Conservation (phyloP, 2,329 filamentous ascomycete species). For the Stagonosporopsis tanaceti region DNA sequence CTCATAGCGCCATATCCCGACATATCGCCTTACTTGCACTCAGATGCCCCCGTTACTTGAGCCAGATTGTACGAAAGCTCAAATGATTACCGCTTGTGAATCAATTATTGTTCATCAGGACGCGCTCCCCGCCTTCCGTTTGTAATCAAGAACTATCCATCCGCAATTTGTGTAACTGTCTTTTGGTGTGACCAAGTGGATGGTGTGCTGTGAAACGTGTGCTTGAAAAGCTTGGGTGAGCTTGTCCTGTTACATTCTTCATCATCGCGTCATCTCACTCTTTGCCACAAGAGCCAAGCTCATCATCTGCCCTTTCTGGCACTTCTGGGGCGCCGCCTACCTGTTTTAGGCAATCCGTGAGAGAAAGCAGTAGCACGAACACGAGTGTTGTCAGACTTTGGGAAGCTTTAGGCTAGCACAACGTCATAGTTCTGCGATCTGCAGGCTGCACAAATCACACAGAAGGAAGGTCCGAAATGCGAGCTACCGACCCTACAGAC, state of each 20-base stretch:
- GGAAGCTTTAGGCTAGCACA: conserved; percentile 5
- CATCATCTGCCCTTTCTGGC: neutral
- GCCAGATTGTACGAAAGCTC: neutral
- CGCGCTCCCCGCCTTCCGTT: too few relatives aligned
- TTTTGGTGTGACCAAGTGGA: neutral
- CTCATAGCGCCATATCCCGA: neutral
- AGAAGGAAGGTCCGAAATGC: neutral
- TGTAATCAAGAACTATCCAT: neutral
- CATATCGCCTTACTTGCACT: neutral
- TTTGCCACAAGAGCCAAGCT: neutral
- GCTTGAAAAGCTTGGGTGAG: conserved; percentile 1
- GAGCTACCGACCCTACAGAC: neutral
- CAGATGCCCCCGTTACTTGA: neutral
- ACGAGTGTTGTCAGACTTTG: conserved; percentile 14
- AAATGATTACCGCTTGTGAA: neutral
- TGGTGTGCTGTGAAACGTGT: neutral
- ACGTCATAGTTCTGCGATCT: conserved; percentile 21
- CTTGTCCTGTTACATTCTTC: neutral
- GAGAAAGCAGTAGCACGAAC: conserved; percentile 5
- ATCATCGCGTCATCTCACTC: neutral
- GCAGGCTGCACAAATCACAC: conserved; percentile 10
- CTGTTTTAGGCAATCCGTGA: neutral
- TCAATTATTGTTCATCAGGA: too few relatives aligned
- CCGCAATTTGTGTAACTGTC: neutral
- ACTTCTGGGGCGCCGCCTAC: neutral